Evolutionary conservation across 805 yeast genomes (phyloP), one percentile per base, ranked within the genome.

Genomic region (Ogataea paradorogensis): DNA sequence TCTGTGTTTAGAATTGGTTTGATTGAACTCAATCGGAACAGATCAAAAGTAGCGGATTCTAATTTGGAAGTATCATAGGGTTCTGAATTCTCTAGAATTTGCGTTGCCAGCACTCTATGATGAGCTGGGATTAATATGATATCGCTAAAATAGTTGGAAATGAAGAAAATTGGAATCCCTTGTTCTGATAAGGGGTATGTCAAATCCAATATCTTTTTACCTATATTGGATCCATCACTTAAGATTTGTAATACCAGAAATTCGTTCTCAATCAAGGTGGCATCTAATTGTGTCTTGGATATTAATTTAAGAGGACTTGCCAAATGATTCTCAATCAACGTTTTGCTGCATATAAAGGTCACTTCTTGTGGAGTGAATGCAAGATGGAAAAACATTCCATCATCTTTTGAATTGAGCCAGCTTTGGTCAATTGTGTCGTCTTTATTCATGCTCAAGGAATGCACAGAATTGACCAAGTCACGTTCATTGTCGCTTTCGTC

Each of bases 331-430:
- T 59, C 48, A 40, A 75, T 66, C n/a, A 68, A 44, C 6, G 49
- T 47, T 2, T 64, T 55, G 1, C 78, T 63, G 44, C 80, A 74
- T 47, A 81, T 79, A 6, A 81, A 61, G 0, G 85, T 78, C 45
- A 82, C 73, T 51, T 80, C 86, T n/a, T 63, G 56, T 0, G 82
- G 82, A 1, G 84, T 76, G 50, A 76, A 73, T 2, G 84, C 81
- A 25, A 81, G 65, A 52, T 78, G 84, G 51, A 78, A 73, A 53
- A 81, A 79, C 35, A 56, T 53, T 23, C 70, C 68, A 37, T 67
- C 74, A 21, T 65, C 71, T 2, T 59, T 59, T 13, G 51, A 50
- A 15, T 51, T 55, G 5, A 33, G 27, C 4, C 43, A 41, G 28
- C 25, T 31, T 21, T 9, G 18, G n/a, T 39, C 42, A 15, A 8